Base-by-base conservation (phyloP, 1,284 basidiomycete genomes). In the Abortiporus biennis region DNA sequence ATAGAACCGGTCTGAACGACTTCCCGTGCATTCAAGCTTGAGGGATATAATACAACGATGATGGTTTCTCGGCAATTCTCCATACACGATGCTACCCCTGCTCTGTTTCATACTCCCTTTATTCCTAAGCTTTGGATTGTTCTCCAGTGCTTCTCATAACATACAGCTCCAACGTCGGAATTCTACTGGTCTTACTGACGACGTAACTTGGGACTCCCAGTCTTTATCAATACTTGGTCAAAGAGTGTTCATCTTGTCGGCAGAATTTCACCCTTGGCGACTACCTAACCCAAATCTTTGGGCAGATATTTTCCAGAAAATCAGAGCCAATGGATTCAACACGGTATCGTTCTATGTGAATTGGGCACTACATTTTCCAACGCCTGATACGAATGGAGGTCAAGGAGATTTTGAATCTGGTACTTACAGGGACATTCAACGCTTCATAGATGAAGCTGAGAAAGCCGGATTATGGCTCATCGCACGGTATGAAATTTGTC, bases 301-400 rank as follows among this genome's bases (percentile, higher is more conserved):
- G 78, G 55, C 62, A 2, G 78, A 80, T 51, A 64, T 79, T 34
- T 68, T 79, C 38, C 69, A 80, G 52, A 80, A 80, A 54, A 64
- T 77, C 33, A 72, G 72, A 47, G 68, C 75, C 2, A 74, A 74
- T 44, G 77, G 77, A 6, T 76, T 78, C 62, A 80, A 78, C 47
- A 65, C 71, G n/a, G 65, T 77, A 30, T 74, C 71, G 0, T 71
- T 74, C 50, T 74, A 71, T 48, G 61, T 72, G 21, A 68, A 71
- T 44, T 76, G 72, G 71, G 68, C 68, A 4, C 42, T 68, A 13
- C 69, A 73, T 49, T 73, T 59, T 47, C 71, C 71, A 12, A 63
- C 69, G 0, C 69, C 71, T 1, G 58, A 64, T 41, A 74, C 74
- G 4, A 68, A 70, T 24, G 54, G 55, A 3, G 64, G 71, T n/a